These are phyloP conservation scores for Fusarium agapanthi DNA, from an alignment of 2,329 filamentous ascomycete species.

Conservation along the genomic window DNA sequence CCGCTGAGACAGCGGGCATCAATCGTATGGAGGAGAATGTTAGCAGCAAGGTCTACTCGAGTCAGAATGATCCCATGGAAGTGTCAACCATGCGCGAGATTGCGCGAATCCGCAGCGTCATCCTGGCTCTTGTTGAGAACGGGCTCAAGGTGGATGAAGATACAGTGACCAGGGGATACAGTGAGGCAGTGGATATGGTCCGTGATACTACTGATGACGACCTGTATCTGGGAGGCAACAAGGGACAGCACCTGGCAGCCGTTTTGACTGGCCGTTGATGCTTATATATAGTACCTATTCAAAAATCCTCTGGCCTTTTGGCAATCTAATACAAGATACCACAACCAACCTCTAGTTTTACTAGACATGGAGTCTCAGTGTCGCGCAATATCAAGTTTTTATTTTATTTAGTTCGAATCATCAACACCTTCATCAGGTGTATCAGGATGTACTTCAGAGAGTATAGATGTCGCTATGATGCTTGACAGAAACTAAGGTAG, in stretches of 20 bases:
- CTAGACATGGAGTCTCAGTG: neutral
- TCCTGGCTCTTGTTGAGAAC: conserved; percentile 82
- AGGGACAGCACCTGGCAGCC: conserved; percentile 60
- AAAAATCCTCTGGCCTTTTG: neutral
- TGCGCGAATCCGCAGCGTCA: conserved; percentile 80
- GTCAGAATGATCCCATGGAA: conserved; percentile 88
- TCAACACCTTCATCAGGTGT: neutral
- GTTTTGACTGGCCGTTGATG: conserved; percentile 42
- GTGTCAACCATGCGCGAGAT: conserved; percentile 86
- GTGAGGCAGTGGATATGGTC: conserved; percentile 79
- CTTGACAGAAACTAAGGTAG: neutral
- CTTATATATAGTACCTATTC: neutral
- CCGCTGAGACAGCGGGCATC: conserved; percentile 65
- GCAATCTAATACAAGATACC: conserved; percentile 30
- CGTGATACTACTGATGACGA: conserved; percentile 67
- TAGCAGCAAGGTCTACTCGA: conserved; percentile 87
- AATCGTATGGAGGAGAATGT: conserved; percentile 90
- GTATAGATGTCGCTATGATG: neutral
- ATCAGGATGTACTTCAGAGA: neutral
- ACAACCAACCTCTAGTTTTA: conserved; percentile 4
- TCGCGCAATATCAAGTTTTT: neutral
- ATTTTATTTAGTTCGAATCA: neutral
- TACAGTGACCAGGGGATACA: conserved; percentile 83
- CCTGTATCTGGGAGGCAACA: conserved; percentile 68
- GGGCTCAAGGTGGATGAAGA: conserved; percentile 90